Evolutionary conservation across 371 early-diverging fungal genomes (phyloP), one percentile per base, ranked within the genome.

Genomic region (Syncephalis plumigaleata): DNA sequence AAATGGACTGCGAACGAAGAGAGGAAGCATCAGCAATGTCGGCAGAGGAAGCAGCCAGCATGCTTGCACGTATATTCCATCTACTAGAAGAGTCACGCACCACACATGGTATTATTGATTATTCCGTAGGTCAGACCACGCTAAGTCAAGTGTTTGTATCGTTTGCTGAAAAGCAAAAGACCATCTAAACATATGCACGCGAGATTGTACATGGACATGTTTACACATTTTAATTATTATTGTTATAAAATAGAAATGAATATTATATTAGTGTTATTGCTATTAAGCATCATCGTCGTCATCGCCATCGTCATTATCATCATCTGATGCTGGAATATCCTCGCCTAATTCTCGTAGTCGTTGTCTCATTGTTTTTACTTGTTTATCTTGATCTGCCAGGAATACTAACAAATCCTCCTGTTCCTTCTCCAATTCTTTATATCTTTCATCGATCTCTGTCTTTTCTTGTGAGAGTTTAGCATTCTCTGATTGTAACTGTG

Each of bases 341-440:
- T 45, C 23, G 2, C 40, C 52, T 11, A 47, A 37, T 44, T 17
- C 22, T 5, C 27, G 16, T 39, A 54, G 42, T n/a, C 46, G 39
- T 23, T 13, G n/a, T 23, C 38, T 17, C 37, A 40, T 42, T 25
- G 47, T 44, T 18, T 53, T 58, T 44, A 65, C 48, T 43, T 52
- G 58, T 36, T 55, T 55, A 42, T 65, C 65, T 42, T 65, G 65
- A 43, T 65, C 65, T 5, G 63, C 91, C 60, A 93, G 63, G 47
- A 78, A 84, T 22, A 90, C 81, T 44, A 93, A 64, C 45, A 93
- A 54, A 55, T 95, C 95, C 52, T 93, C 91, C 52, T 87, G 87
- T 55, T 92, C 92, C 51, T 79, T 77, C 55, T 83, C 80, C 43
- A 87, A 25, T 9, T 62, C 58, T 2, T 49, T 59, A 24, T 66